A percentile compares a stretch with the other conserved stretches of the same genome.
Evolutionary conservation across 305 asterid genomes (phyloP).

Genomic region (Lippia alba): DNA sequence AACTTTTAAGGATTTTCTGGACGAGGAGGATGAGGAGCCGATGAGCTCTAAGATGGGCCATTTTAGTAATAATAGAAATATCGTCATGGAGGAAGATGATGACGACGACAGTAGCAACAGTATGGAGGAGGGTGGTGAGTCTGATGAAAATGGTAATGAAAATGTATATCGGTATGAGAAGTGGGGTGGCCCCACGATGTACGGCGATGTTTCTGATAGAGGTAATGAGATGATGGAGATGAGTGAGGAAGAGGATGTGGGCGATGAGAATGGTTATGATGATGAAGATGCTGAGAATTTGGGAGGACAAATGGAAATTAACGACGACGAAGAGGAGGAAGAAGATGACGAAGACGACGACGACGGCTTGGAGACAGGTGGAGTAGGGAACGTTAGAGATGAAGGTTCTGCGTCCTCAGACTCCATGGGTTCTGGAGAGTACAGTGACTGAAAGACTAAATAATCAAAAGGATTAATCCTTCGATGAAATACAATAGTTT

Average conservation of each 20-base stretch:
- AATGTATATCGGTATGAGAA: constrained; percentile 42
- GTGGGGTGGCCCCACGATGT: constrained; percentile 53
- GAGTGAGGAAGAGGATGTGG: constrained; percentile 62
- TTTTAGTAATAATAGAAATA: constrained; percentile 38
- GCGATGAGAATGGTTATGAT: constrained; percentile 46
- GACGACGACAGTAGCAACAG: constrained; percentile 61
- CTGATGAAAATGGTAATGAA: constrained; percentile 59
- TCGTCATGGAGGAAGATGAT: constrained; percentile 48
- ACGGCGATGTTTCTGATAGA: constrained; percentile 40
- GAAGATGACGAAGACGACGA: constrained; percentile 50
- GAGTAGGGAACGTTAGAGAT: constrained; percentile 43
- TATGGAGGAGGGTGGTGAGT: constrained; percentile 67
- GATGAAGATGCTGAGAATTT: constrained; percentile 52
- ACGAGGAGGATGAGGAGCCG: constrained; percentile 34
- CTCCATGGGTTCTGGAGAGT: constrained; percentile 67
- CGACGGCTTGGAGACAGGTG: constrained; percentile 49
- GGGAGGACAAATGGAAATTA: constrained; percentile 44
- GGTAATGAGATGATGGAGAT: constrained; percentile 57
- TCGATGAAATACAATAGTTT: constrained; percentile 3
- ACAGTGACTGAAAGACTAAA: constrained; percentile 65
- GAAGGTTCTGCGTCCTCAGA: constrained; percentile 49
- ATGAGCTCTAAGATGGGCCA: constrained; percentile 38
- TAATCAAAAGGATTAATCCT: background rate
- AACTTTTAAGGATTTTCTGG: constrained; percentile 31
- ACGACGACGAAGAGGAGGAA: constrained; percentile 38